phyloP scores from a whole-genome alignment of 2,329 filamentous ascomycete genomes.

The Apiospora marii region DNA sequence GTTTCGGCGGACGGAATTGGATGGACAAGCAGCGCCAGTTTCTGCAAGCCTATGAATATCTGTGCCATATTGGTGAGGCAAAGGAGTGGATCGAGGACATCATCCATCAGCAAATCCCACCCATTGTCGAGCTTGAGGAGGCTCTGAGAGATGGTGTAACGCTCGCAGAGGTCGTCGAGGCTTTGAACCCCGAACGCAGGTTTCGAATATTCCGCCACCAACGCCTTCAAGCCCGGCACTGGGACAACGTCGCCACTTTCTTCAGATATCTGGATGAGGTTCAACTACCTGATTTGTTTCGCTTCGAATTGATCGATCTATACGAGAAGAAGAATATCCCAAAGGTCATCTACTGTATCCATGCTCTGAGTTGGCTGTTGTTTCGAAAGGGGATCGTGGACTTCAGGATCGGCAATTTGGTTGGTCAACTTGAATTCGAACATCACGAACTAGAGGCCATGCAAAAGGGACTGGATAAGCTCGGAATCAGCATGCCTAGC shows the following conservation, averaged over 20 bases:
- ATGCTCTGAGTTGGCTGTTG: conserved; percentile 95
- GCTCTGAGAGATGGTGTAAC: conserved; percentile 92
- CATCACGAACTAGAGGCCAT: conserved; percentile 97
- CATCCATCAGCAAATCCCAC: conserved; percentile 67
- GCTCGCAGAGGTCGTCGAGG: conserved; percentile 90
- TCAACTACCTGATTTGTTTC: conserved; percentile 91
- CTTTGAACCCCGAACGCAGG: conserved; percentile 78
- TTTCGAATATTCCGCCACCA: conserved; percentile 86
- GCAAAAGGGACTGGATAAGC: conserved; percentile 95
- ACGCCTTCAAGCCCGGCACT: conserved; percentile 91
- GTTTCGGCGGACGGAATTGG: conserved; percentile 89
- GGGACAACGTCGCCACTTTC: conserved; percentile 97
- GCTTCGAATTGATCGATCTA: conserved; percentile 95
- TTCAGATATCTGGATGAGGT: conserved; percentile 93
- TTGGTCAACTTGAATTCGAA: conserved; percentile 96
- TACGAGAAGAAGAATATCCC: conserved; percentile 99
- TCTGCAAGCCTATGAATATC: conserved; percentile 95
- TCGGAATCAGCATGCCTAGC: conserved; percentile 94
- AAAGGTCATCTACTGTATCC: conserved; percentile 98
- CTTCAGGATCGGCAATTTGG: conserved; percentile 95
- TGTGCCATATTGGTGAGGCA: conserved; percentile 98
- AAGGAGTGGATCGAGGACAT: conserved; percentile 93
- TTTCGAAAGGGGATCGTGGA: conserved; percentile 94
- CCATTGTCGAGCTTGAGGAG: conserved; percentile 93
- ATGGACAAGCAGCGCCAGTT: conserved; percentile 99